phyloP scores from a whole-genome alignment of 768 basidiomycete genomes.

The Galerina marginata region DNA sequence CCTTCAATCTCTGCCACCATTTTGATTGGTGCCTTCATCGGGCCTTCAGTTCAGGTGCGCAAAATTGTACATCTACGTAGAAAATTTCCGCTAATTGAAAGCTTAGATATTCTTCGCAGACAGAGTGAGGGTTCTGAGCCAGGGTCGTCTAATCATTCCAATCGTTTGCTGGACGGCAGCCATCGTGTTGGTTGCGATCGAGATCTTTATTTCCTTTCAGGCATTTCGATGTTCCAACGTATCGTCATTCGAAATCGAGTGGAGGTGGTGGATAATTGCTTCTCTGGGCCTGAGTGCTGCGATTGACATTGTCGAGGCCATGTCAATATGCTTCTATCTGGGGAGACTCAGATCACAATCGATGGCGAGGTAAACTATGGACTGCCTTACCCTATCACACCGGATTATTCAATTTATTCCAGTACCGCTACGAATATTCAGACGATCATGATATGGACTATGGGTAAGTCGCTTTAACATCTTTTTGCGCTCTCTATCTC shows the following conservation, averaged over 20 bases:
- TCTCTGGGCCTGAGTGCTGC: background rate
- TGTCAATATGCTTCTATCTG: slow-evolving; percentile 3
- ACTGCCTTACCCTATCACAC: background rate
- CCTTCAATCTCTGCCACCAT: background rate
- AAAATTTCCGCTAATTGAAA: too few species aligned
- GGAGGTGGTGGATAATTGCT: slow-evolving; percentile 1
- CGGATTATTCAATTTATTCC: background rate
- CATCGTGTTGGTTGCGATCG: background rate
- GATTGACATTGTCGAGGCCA: slow-evolving; percentile 2
- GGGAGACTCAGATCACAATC: background rate
- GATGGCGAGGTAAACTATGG: background rate
- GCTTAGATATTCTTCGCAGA: slow-evolving; percentile 15
- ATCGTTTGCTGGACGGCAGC: background rate
- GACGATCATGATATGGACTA: background rate
- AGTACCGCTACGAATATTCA: slow-evolving; percentile 6
- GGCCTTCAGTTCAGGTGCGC: background rate
- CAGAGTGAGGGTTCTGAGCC: slow-evolving; percentile 8
- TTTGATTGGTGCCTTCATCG: slow-evolving; percentile 3
- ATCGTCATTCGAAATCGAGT: background rate
- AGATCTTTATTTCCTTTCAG: background rate
- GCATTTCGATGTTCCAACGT: background rate
- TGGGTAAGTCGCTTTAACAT: slow-evolving; percentile 1
- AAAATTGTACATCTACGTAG: too few species aligned
- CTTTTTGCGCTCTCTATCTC: background rate
- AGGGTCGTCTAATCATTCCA: slow-evolving; percentile 1